Conservation (phyloP, 768 basidiomycete species). For the Trichaptum fuscoviolaceum region DNA sequence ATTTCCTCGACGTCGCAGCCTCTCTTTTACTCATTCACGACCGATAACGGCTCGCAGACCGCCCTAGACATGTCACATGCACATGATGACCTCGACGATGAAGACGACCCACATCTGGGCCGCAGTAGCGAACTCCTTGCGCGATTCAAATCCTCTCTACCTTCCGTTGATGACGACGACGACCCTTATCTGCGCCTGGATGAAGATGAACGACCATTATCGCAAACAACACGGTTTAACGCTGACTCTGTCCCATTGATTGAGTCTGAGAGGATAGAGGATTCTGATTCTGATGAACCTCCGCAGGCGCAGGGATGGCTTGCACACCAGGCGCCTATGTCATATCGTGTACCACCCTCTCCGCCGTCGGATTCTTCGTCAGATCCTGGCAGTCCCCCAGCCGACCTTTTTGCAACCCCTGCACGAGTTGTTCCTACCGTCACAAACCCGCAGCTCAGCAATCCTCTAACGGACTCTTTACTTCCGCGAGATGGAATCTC, state of each 20-base stretch:
- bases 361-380: slow-evolving; percentile 36
- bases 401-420: slow-evolving; percentile 30
- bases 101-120: slow-evolving; percentile 72
- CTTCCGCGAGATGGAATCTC: slow-evolving; percentile 66
- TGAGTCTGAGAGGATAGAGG: slow-evolving; percentile 18
- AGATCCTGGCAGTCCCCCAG: slow-evolving; percentile 38
- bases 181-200: slow-evolving; percentile 78
- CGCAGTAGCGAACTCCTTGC: slow-evolving; percentile 30
- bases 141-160: slow-evolving; percentile 9
- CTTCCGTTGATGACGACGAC: slow-evolving; percentile 47
- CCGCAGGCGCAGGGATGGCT: slow-evolving; percentile 56
- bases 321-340: slow-evolving; percentile 64
- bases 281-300: slow-evolving; percentile 34
- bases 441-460: slow-evolving; percentile 23
- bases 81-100: slow-evolving; percentile 54
- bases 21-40: slow-evolving; percentile 85
- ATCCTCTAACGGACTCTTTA: slow-evolving; percentile 70
- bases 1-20: slow-evolving; percentile 64
- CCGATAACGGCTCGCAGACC: slow-evolving; percentile 59
- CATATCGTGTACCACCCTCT: slow-evolving; percentile 36
- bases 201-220: slow-evolving; percentile 48
- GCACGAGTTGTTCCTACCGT: slow-evolving; percentile 18
- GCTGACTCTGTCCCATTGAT: slow-evolving; percentile 34
- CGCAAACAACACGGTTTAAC: slow-evolving; percentile 27
- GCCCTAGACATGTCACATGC: slow-evolving; percentile 15